Conservation (phyloP, 495 filamentous ascomycete species). For the Penicillium goetzii region DNA sequence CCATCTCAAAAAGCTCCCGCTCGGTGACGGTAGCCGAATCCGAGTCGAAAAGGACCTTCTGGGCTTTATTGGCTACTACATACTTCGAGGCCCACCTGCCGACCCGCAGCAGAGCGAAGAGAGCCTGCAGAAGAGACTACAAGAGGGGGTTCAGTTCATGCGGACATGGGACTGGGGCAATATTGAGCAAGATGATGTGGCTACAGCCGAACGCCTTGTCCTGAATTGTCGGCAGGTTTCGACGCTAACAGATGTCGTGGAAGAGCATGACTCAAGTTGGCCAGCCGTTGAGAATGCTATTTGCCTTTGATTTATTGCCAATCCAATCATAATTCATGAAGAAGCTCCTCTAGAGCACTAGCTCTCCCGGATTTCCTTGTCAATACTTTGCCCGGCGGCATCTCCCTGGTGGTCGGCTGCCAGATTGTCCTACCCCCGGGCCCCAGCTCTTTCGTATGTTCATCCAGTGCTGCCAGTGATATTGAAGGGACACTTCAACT, state of each 20-base stretch:
- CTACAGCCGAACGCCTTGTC: not conserved
- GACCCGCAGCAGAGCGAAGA: not conserved
- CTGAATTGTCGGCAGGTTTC: not conserved
- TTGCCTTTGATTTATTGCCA: not conserved
- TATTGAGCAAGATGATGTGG: not conserved
- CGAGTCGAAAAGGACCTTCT: not conserved
- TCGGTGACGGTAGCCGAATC: not conserved
- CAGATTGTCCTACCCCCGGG: no score
- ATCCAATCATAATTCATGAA: not conserved
- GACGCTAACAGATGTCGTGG: not conserved
- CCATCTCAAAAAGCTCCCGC: no score
- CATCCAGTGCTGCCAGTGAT: no score
- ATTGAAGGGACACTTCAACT: no score
- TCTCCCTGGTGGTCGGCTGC: no score
- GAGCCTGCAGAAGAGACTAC: not conserved
- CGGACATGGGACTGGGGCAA: not conserved
- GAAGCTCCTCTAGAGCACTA: no score
- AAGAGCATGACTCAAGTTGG: not conserved
- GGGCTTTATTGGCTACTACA: not conserved
- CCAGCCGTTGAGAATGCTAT: not conserved
- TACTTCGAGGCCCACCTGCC: not conserved
- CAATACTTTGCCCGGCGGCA: no score
- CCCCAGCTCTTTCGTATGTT: no score
- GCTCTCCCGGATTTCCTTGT: no score
- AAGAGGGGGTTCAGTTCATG: not conserved